Evolutionary conservation across 352 stramenopile species (phyloP).

Genomic region (Pythium myriotylum): DNA sequence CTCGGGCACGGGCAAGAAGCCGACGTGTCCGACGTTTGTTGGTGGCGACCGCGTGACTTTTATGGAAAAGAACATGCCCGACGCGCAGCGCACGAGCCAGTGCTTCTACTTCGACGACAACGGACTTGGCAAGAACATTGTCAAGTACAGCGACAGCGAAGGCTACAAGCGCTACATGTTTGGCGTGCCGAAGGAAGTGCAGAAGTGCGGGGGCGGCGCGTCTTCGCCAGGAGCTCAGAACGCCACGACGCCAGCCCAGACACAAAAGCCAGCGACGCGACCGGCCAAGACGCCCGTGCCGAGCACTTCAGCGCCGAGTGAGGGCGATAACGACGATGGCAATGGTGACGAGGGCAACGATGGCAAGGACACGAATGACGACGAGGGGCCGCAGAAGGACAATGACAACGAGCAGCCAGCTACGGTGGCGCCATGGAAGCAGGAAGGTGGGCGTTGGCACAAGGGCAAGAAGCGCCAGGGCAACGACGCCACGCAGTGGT

Average conservation of each 20-base stretch:
- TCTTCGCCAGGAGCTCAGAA: neutral
- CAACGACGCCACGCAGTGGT: neutral
- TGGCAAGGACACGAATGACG: neutral
- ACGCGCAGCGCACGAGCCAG: conserved; percentile 23
- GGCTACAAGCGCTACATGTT: conserved; percentile 49
- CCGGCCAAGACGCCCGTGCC: neutral
- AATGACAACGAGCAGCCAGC: neutral
- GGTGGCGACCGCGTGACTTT: conserved; percentile 56
- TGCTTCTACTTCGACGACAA: conserved; percentile 70
- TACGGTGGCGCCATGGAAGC: conserved; percentile 12
- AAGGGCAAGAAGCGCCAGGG: neutral
- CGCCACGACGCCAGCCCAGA: neutral
- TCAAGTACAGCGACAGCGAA: conserved; percentile 52
- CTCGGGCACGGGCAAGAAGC: conserved; percentile 29
- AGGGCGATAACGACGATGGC: neutral
- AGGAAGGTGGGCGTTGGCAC: neutral
- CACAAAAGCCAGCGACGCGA: neutral
- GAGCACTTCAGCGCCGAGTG: neutral
- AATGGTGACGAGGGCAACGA: conserved; percentile 1
- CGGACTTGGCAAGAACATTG: conserved; percentile 40
- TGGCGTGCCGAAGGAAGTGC: conserved; percentile 45
- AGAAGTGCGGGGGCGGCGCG: conserved; percentile 39
- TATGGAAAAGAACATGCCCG: conserved; percentile 35
- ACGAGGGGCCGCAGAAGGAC: neutral
- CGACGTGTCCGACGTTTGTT: conserved; percentile 48